These are phyloP conservation scores for Microthyrium microscopicum DNA, from an alignment of 2,329 filamentous ascomycete species.

Conservation along the genomic window DNA sequence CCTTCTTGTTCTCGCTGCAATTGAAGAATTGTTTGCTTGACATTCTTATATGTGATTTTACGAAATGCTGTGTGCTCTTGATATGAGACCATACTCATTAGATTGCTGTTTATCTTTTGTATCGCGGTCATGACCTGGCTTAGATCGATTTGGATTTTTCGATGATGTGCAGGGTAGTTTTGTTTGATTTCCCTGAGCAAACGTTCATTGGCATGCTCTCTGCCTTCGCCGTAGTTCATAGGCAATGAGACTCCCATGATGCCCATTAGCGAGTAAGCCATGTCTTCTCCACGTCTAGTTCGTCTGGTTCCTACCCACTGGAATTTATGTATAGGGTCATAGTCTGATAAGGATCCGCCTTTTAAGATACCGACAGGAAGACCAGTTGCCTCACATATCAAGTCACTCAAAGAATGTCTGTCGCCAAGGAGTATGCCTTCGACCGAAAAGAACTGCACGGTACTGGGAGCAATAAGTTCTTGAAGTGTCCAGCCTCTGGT, in stretches of 20 bases:
- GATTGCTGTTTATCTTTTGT: too few relatives aligned
- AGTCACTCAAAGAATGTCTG: not conserved
- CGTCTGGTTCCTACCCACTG: not conserved
- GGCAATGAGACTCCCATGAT: slow-evolving; percentile 2
- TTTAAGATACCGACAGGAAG: too few relatives aligned
- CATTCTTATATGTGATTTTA: too few relatives aligned
- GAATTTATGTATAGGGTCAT: not conserved
- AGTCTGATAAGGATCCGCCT: not conserved
- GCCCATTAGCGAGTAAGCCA: not conserved
- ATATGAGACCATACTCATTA: too few relatives aligned
- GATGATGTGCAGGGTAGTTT: too few relatives aligned
- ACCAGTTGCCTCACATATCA: too few relatives aligned
- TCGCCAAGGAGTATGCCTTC: not conserved
- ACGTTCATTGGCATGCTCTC: not conserved
- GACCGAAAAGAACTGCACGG: slow-evolving; percentile 1
- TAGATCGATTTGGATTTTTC: too few relatives aligned
- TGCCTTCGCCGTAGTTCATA: slow-evolving; percentile 6
- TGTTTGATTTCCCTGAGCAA: too few relatives aligned
- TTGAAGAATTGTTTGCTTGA: too few relatives aligned
- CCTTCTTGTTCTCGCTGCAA: too few relatives aligned
- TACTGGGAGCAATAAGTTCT: slow-evolving; percentile 2
- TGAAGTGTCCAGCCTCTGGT: slow-evolving; percentile 7
- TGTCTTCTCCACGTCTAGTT: not conserved
- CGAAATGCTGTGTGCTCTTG: too few relatives aligned
- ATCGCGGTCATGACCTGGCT: too few relatives aligned